Base-by-base conservation (phyloP, 179 eudicot species). In the Sideroxylon spinosum region DNA sequence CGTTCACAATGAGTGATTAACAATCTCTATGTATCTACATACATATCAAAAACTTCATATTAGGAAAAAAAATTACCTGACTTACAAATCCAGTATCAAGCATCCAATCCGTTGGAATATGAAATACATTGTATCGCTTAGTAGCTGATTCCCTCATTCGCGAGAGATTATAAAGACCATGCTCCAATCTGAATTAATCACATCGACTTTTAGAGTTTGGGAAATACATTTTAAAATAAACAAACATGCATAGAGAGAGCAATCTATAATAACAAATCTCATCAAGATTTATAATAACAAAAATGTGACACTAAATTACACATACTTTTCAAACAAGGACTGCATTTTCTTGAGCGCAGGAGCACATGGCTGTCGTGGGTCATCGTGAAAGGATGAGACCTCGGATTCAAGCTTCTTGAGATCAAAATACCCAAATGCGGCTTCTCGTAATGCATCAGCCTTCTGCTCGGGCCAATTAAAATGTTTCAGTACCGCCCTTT, bases 361-460 rank as follows among this genome's bases (percentile, higher is more conserved):
- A 44, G 89, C 83, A 79, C 93, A 93, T 69, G 91, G 85, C 70
- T 90, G 99, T 50, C 97, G 87, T 32, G 88, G 84, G 84, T 90
- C 89, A 52, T 89, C 89, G 28, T 88, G 85, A 32, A 89, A 90
- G 0, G 90, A 87, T 2, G 99, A 86, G 19, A 89, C 95, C 83
- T 92, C 98, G 0, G 86, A 82, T 81, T 89, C 97, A 22, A 95
- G 92, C 89, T 95, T 95, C 87, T 93, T 95, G 44, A 95, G 88
- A 86, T 95, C 99, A 75, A 85, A 86, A 69, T 90, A 95, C 84
- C 92, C 99, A 67, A 95, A 95, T 68, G 99, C 99, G 25, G 99
- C 99, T 87, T 95, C 99, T 29, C 99, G 88, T 68, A 95, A 81
- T 2, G 97, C 97, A 78, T 95, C 99, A 0, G 99, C 99, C 85